Base-by-base conservation (phyloP, 495 filamentous ascomycete species). In the Neurospora sp. region DNA sequence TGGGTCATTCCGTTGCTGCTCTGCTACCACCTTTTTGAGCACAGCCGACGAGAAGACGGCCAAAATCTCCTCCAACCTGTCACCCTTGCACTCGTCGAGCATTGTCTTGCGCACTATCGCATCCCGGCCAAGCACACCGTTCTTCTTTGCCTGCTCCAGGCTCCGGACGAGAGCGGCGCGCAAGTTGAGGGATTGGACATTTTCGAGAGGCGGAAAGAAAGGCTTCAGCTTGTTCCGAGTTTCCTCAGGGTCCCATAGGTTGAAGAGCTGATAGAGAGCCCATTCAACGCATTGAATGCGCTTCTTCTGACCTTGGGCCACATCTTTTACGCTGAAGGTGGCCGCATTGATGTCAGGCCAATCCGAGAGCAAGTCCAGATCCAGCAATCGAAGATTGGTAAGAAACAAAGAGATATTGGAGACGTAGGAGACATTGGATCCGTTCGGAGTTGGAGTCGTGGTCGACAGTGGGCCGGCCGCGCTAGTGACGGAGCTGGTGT, bases 81-180 rank as follows among this genome's bases (percentile, higher is more conserved):
- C 92, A 39, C 92, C 93, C 75, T 90, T 92, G 83, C 94, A 97
- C 74, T 97, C 93, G 79, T 97, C 94, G 72, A 97, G 84, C 92
- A 96, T 95, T 0, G 92, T 93, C 82, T 95, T 97, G 54, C 94
- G 89, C 45, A 97, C 82, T 5, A 93, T 88, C 0, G 87, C 86
- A 79, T 96, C 93, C 70, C 91, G 87, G 11, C 92, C 92, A 24
- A 97, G 83, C 2, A 92, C 86, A 11, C 93, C 93, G 86, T 90
- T 92, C 82, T 94, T 96, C 86, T 96, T 97, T 70, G 92, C 84
- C 39, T 94, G 90, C 72, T 92, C 90, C 43, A 97, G 85, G 69
- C 86, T 86, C 75, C 92, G 86, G 75, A 93, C 93, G n/a, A 97
- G 83, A 31, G 93, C 94, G 28, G 92, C 90, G 73, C 94, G 92